A percentile compares a stretch with the other conserved stretches of the same genome.
These are phyloP conservation scores for Vaccinium myrtillus DNA, from an alignment of 148 eudicot species.

Conservation along the genomic window DNA sequence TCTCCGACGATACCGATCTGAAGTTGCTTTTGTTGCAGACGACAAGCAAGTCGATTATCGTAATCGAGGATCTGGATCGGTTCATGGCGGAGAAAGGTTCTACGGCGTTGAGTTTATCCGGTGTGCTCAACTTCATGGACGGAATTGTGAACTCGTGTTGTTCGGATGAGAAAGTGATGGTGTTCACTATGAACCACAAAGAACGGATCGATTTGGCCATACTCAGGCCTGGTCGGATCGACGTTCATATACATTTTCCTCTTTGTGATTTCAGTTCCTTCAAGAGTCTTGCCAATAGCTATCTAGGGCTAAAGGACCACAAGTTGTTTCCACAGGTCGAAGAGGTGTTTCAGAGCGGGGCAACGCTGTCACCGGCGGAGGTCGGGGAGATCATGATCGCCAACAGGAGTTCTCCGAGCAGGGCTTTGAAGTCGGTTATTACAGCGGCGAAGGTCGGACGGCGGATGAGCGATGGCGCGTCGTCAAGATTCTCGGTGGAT, in stretches of 20 bases:
- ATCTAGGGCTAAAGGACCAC: constrained; percentile 75
- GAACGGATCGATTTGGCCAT: constrained; percentile 56
- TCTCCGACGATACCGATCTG: constrained; percentile 57
- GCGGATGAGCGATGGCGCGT: constrained; percentile 9
- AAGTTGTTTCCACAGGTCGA: constrained; percentile 81
- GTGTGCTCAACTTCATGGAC: constrained; percentile 83
- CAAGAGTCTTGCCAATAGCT: constrained; percentile 61
- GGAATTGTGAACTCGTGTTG: constrained; percentile 71
- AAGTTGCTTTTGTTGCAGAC: constrained; percentile 56
- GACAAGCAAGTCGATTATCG: constrained; percentile 50
- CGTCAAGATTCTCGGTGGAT: constrained; percentile 25
- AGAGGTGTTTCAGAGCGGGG: constrained; percentile 65
- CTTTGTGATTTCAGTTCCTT: constrained; percentile 71
- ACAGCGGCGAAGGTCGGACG: constrained; percentile 49
- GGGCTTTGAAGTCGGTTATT: constrained; percentile 80
- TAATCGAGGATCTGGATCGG: constrained; percentile 74
- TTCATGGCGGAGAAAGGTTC: constrained; percentile 23
- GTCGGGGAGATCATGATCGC: constrained; percentile 78
- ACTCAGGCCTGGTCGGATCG: constrained; percentile 83
- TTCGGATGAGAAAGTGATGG: constrained; percentile 62
- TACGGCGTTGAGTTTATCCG: constrained; percentile 41
- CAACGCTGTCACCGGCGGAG: constrained; percentile 74
- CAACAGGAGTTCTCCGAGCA: constrained; percentile 76
- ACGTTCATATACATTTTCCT: constrained; percentile 80
- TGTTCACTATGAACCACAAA: constrained; percentile 77